phyloP scores from a whole-genome alignment of 2,329 filamentous ascomycete genomes.

The Endocalyx cinctus region DNA sequence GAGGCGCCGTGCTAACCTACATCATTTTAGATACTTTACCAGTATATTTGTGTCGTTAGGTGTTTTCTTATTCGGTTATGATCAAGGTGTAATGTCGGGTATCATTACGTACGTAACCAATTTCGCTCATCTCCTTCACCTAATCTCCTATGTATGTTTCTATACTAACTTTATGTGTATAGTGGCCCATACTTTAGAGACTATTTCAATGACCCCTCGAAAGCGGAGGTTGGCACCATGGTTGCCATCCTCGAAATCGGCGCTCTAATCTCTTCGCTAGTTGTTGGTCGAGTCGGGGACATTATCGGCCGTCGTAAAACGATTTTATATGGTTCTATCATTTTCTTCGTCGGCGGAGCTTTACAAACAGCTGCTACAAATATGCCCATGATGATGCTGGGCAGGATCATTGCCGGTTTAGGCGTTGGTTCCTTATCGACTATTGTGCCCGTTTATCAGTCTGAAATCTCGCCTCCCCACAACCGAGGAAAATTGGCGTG shows the following conservation, averaged over 20 bases:
- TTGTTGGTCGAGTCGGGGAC: slow-evolving; percentile 85
- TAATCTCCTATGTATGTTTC: too few species aligned
- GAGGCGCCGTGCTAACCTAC: slow-evolving; percentile 8
- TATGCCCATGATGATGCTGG: slow-evolving; percentile 85
- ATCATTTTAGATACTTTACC: slow-evolving; percentile 72
- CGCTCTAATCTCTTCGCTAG: slow-evolving; percentile 82
- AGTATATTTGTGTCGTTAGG: slow-evolving; percentile 85
- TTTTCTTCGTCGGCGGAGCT: slow-evolving; percentile 81
- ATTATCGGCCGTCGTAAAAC: slow-evolving; percentile 84
- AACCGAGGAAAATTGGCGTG: slow-evolving; percentile 94
- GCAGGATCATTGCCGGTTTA: slow-evolving; percentile 78
- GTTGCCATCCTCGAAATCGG: slow-evolving; percentile 95
- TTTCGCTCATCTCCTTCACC: too few species aligned
- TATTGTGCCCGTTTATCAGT: slow-evolving; percentile 90
- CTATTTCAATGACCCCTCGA: slow-evolving; percentile 86
- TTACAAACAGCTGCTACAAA: slow-evolving; percentile 76
- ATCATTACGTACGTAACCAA: slow-evolving; percentile 61
- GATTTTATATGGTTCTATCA: slow-evolving; percentile 86
- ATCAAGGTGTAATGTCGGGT: slow-evolving; percentile 83
- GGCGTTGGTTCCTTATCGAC: slow-evolving; percentile 86
- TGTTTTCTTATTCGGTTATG: slow-evolving; percentile 85
- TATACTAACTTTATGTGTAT: too few species aligned
- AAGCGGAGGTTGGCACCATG: slow-evolving; percentile 90
- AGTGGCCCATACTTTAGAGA: slow-evolving; percentile 85
- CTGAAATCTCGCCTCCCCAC: slow-evolving; percentile 92